phyloP scores from a whole-genome alignment of 257 asterid genomes.

The Nicotiana undulata region DNA sequence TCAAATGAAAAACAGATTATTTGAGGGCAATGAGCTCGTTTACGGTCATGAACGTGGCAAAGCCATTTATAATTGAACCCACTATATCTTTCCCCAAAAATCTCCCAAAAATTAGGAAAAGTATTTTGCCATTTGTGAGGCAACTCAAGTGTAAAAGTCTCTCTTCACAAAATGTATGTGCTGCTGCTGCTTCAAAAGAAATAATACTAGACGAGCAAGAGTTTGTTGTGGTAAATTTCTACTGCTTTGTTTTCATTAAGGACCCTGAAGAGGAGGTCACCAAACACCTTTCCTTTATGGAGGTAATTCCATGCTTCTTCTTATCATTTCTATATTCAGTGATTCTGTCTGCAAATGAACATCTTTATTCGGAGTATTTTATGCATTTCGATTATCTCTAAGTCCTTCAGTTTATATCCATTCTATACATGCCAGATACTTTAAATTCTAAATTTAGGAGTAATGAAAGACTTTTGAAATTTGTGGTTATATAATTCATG shows the following conservation, averaged over 20 bases:
- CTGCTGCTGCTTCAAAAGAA: constrained; percentile 28
- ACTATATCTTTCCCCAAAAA: constrained; percentile 9
- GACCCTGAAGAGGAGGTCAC: constrained; percentile 64
- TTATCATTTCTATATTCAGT: neutral
- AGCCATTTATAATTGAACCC: neutral
- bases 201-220: constrained; percentile 33
- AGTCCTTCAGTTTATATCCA: neutral
- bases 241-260: constrained; percentile 50
- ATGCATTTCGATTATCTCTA: neutral
- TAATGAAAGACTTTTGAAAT: too few species aligned
- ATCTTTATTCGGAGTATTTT: neutral
- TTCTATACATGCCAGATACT: neutral
- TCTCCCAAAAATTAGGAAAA: constrained; percentile 17
- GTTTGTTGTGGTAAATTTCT: constrained; percentile 80
- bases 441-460: neutral
- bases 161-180: constrained; percentile 19
- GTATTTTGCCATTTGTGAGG: constrained; percentile 10
- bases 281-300: constrained; percentile 75
- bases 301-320: constrained; percentile 32
- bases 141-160: constrained; percentile 1
- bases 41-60: neutral
- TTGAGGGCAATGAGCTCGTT: neutral
- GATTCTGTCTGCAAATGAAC: neutral
- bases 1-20: too few species aligned
- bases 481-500: too few species aligned